phyloP scores from a whole-genome alignment of 495 filamentous ascomycete species.

The Astrothelium subdiscretum region DNA sequence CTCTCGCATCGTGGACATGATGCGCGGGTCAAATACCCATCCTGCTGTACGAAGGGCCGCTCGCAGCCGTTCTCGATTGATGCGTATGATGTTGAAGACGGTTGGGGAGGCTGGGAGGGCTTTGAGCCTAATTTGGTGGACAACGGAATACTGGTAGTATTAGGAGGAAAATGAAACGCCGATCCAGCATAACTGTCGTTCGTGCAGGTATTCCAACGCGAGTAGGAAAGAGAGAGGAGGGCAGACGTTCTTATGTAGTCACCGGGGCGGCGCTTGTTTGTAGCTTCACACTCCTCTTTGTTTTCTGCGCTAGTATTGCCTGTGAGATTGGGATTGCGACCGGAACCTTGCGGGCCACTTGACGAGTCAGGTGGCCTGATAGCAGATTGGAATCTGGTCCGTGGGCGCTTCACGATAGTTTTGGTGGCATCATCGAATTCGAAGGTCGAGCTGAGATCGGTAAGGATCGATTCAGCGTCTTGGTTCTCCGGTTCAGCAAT shows the following conservation, averaged over 20 bases:
- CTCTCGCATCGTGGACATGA: slow-evolving; percentile 88
- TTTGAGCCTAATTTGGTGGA: not conserved
- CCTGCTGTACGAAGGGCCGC: slow-evolving; percentile 67
- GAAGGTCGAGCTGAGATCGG: not conserved
- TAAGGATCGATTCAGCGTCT: not conserved
- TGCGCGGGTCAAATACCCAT: slow-evolving; percentile 73
- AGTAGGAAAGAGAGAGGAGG: slow-evolving; percentile 59
- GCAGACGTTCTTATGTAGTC: slow-evolving; percentile 49
- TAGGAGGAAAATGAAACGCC: not conserved
- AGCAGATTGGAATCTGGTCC: not conserved
- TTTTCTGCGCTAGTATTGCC: not conserved
- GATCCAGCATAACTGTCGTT: slow-evolving; percentile 25
- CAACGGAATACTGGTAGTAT: not conserved
- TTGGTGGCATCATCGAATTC: slow-evolving; percentile 1
- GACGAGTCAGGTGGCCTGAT: not conserved
- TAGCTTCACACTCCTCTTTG: slow-evolving; percentile 18
- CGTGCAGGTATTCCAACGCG: slow-evolving; percentile 77
- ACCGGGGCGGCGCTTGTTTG: slow-evolving; percentile 20
- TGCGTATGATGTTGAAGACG: not conserved
- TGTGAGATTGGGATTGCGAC: not conserved
- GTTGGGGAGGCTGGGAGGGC: not conserved
- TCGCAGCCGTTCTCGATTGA: slow-evolving; percentile 38
- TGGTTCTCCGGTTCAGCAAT: not conserved
- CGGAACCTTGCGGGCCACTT: not conserved
- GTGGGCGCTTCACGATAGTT: not conserved